Evolutionary conservation across 2,329 filamentous ascomycete species (phyloP).

Genomic region (Fusarium tanahbumbuense): DNA sequence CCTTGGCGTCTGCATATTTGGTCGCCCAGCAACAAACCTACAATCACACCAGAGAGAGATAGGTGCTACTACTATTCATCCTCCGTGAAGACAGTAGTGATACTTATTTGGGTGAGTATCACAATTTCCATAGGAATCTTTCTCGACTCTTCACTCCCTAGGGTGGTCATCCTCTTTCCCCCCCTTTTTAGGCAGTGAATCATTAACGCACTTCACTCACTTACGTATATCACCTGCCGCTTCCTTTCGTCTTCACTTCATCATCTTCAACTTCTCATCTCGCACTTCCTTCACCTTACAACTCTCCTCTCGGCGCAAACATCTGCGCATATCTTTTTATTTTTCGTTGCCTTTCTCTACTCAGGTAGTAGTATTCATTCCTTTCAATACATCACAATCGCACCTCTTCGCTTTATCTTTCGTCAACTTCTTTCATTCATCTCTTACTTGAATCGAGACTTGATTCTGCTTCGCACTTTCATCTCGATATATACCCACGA

Average conservation of each 20-base stretch:
- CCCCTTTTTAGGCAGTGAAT: constrained; percentile 17
- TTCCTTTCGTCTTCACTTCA: constrained; percentile 16
- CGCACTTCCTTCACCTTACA: neutral
- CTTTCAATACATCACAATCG: neutral
- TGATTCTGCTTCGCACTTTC: neutral
- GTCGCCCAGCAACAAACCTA: constrained; percentile 37
- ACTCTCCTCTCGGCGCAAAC: neutral
- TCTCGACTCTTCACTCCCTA: neutral
- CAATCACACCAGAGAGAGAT: neutral
- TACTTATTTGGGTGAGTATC: constrained; percentile 3
- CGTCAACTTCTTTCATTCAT: neutral
- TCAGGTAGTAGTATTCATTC: neutral
- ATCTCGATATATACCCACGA: neutral
- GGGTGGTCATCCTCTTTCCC: neutral
- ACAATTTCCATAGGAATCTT: neutral
- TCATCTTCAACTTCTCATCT: constrained; percentile 13
- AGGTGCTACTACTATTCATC: neutral
- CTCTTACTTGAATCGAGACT: neutral
- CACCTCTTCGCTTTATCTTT: neutral
- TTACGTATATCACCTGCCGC: neutral
- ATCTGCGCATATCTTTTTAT: constrained; percentile 2
- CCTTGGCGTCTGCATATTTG: constrained; percentile 3
- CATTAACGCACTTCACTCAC: constrained; percentile 2
- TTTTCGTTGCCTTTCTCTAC: neutral
- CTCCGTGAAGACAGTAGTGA: constrained; percentile 2